These are phyloP conservation scores for Picocystis salinarum DNA, from an alignment of 139 green algal species.

Conservation along the genomic window DNA sequence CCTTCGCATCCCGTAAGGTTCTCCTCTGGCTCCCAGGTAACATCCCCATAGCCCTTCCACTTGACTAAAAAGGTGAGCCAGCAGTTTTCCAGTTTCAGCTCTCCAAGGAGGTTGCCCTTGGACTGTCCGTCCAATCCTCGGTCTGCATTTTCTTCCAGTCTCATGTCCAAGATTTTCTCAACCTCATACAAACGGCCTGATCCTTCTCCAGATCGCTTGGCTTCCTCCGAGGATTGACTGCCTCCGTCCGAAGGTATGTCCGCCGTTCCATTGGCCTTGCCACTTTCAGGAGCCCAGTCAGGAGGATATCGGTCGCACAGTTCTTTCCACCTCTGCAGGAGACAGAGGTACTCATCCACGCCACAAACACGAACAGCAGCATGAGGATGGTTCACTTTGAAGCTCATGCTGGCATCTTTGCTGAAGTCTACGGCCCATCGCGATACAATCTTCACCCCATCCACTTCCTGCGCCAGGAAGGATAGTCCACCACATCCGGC, in stretches of 20 bases:
- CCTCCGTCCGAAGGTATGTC: no score
- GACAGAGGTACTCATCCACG: background rate
- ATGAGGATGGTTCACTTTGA: conserved; percentile 30
- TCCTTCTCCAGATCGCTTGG: no score
- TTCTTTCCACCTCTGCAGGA: background rate
- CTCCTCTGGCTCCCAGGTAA: background rate
- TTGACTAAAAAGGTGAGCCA: conserved; percentile 31
- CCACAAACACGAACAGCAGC: background rate
- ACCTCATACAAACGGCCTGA: no score
- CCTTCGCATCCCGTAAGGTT: no score
- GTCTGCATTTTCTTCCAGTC: conserved; percentile 6
- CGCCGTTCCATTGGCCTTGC: no score
- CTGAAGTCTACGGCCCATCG: conserved; percentile 31
- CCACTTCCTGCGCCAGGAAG: conserved; percentile 14
- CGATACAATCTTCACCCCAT: conserved; percentile 12
- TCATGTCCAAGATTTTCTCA: conserved; percentile 13
- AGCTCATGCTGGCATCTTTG: conserved; percentile 14
- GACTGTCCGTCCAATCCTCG: conserved; percentile 10
- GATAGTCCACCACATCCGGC: conserved; percentile 16
- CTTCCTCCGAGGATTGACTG: no score
- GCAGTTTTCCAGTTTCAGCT: conserved; percentile 19
- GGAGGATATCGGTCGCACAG: no score
- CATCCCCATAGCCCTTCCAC: conserved; percentile 8
- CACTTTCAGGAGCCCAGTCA: no score
- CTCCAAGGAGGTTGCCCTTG: conserved; percentile 17